Conservation (phyloP, 306 rosid genomes). For the Casuarina equisetifolia region DNA sequence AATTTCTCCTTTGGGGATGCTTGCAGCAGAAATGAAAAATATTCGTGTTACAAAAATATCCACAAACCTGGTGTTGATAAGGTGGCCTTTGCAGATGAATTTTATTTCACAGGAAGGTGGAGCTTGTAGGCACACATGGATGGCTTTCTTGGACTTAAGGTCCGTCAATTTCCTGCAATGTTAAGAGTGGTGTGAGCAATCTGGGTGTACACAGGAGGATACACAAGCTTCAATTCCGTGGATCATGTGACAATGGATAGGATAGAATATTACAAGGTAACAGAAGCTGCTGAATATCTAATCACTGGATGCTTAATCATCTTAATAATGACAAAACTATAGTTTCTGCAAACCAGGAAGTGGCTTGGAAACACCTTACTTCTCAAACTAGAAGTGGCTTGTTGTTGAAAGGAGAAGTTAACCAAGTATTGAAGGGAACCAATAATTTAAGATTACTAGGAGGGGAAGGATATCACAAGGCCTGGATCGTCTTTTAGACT, state of each 20-base stretch:
- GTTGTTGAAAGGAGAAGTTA: background rate
- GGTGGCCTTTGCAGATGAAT: constrained; percentile 78
- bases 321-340: background rate
- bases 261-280: constrained; percentile 1
- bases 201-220: constrained; percentile 1
- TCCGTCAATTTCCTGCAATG: constrained; percentile 68
- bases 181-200: constrained; percentile 20
- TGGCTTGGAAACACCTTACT: background rate
- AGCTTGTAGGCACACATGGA: constrained; percentile 63
- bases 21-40: background rate
- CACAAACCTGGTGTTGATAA: constrained; percentile 63
- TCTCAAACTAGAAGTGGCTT: background rate
- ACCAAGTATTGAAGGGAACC: background rate
- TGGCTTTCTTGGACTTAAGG: constrained; percentile 80
- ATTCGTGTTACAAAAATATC: background rate
- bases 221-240: background rate
- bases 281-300: background rate
- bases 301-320: background rate
- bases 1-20: constrained; percentile 5
- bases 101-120: constrained; percentile 62
- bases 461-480: background rate
- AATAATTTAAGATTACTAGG: background rate
- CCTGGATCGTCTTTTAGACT: background rate
- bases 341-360: constrained; percentile 10
- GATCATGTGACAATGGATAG: background rate